Base-by-base conservation (phyloP, 352 stramenopile species). In the Pythium sp. region DNA sequence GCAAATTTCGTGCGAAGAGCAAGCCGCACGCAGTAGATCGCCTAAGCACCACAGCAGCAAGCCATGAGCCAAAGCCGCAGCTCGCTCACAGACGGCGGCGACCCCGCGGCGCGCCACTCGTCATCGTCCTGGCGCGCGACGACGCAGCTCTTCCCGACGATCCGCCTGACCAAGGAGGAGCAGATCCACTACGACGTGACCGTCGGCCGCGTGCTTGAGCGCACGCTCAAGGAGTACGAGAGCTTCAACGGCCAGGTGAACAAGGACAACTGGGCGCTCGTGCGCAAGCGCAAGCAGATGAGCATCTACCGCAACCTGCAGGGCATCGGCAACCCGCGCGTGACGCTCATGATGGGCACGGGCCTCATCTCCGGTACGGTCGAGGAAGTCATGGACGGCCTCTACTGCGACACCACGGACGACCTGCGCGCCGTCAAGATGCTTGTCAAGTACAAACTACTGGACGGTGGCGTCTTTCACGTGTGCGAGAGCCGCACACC, bases 381-480 rank as follows among this genome's bases (percentile, higher is more conserved):
- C 22, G 55, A 70, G n/a, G 64, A 84, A 41, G 72, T 80, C 70
- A 81, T 84, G 77, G 64, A 67, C 15, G 77, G 77, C 0, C 65
- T 84, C 20, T 81, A 84, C 65, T 75, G 72, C 36, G 77, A 84
- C 22, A 80, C 59, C 14, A 84, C 70, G 18, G 59, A 80, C 30
- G 73, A 79, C 28, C 70, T 81, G 8, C 72, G 71, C 18, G 70
- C 68, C 1, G 75, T 70, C 22, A 76, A 77, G 30, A 46, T 70
- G n/a, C 53, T 81, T 14, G 55, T 80, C 11, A 73, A 70, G 18
- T 76, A 80, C 62, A 58, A 72, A 22, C 60, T 81, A 6, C 61
- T 77, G 5, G 77, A 78, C n/a, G 74, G 67, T 5, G 68, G 67
- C 0, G 65, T 81, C n/a, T 67, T 84, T n/a, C 77, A 80, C 62